Conservation (phyloP, 2,329 filamentous ascomycete species). For the Colletotrichum aenigma region DNA sequence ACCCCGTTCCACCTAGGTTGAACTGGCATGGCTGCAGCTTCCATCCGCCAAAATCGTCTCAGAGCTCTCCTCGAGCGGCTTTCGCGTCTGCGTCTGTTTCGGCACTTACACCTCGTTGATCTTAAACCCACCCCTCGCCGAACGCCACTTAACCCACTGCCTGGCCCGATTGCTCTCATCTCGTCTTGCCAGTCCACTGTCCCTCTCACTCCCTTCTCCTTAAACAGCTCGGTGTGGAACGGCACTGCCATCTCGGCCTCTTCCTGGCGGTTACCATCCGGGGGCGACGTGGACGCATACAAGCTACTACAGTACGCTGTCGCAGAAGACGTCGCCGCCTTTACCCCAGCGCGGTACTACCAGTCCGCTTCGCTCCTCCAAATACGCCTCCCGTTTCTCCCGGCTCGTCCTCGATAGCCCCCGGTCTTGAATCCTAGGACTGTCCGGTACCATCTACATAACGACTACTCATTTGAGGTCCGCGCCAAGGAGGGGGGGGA, state of each 20-base stretch:
- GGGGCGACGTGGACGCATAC: background rate
- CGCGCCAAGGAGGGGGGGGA: background rate
- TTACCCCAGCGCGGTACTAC: background rate
- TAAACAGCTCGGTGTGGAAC: background rate
- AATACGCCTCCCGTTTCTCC: background rate
- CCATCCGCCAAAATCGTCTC: background rate
- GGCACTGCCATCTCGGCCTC: background rate
- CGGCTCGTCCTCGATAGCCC: background rate
- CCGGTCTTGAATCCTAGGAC: background rate
- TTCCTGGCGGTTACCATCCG: background rate
- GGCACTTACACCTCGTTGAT: background rate
- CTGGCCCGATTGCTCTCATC: background rate
- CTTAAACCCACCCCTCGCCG: conserved; percentile 2
- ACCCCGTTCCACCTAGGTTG: conserved; percentile 1
- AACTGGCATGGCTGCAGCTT: background rate
- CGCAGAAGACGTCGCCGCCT: background rate
- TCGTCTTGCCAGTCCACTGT: background rate
- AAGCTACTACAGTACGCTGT: background rate
- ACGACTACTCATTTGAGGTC: background rate
- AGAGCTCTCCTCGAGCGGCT: background rate
- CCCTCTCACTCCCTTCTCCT: background rate
- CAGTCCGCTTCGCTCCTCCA: background rate
- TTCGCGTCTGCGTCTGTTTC: background rate
- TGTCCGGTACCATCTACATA: background rate
- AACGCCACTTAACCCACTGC: conserved; percentile 17